Percentiles rank a stretch among this genome's conserved stretches.
Evolutionary conservation across 1,284 basidiomycete genomes (phyloP).

Genomic region (Cutaneotrichosporon spelunceum): DNA sequence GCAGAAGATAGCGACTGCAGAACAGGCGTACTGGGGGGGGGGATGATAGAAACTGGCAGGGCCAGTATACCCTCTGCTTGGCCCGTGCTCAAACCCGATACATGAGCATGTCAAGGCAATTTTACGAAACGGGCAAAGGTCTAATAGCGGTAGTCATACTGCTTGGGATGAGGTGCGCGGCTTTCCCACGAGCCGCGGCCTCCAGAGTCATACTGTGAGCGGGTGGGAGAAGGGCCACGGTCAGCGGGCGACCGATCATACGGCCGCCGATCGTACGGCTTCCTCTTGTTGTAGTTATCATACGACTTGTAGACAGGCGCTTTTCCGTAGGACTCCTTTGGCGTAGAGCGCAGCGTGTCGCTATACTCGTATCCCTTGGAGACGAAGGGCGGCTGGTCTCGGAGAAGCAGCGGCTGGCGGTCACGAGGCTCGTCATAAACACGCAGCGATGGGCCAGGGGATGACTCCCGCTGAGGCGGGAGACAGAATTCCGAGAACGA

Average conservation of each 20-base stretch:
- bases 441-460: neutral
- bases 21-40: neutral
- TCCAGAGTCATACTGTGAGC: neutral
- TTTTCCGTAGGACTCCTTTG: neutral
- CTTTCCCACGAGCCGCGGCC: neutral
- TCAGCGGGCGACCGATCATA: neutral
- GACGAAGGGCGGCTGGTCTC: slow-evolving; percentile 4
- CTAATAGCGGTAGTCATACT: neutral
- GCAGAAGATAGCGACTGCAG: neutral
- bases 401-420: neutral
- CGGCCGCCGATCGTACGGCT: slow-evolving; percentile 1
- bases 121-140: neutral
- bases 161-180: neutral
- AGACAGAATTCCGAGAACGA: neutral
- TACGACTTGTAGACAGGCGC: slow-evolving; percentile 9
- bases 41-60: neutral
- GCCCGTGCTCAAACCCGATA: neutral
- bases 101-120: neutral
- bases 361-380: slow-evolving; percentile 7
- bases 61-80: neutral
- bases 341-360: neutral
- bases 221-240: neutral
- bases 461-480: neutral
- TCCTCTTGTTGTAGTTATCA: neutral
- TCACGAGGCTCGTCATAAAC: neutral